Evolutionary conservation across 2,329 filamentous ascomycete species (phyloP), one percentile per base, ranked within the genome.

Genomic region (Monosporascus sp.): DNA sequence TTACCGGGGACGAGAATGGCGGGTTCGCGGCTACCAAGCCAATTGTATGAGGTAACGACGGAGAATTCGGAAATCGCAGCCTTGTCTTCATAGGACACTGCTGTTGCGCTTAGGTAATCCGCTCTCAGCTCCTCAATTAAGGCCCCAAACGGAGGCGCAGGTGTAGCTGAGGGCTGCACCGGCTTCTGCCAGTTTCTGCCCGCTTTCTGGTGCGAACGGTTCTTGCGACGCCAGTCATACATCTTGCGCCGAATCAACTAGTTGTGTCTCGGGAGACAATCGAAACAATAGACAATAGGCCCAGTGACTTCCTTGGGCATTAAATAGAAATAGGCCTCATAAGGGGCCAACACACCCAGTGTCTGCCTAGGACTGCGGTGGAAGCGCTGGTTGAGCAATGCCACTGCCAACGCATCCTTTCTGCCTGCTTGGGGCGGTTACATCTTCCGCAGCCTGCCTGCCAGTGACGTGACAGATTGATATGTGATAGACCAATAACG

Each of bases 31-130:
- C 53, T 58, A 35, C 66, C 57, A 8, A 71, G 50, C 72, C 70
- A 74, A 60, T 66, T 74, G 58, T 68, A 74, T 1, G 72, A 74
- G 0, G 69, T 59, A 2, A 73, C 54, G n/a, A 51, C 37, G 15
- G 41, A 47, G 27, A 49, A 54, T 27, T 54, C 46, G 14, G 51
- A 51, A 22, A 56, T 50, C 1, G 7, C 7, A 20, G 54, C 51
- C n/a, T 36, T 39, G 9, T 48, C 45, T 15, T 51, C 31, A 18
- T 41, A 36, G 6, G 14, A 8, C 2, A 14, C 15, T 11, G 27
- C 18, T 7, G 24, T 46, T 3, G 8, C n/a, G 8, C 25, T 14
- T 1, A 54, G 49, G 18, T 37, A 27, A 11, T 5, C 22, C 9
- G 38, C 4, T 22, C 31, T 41, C 6, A 51, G 8, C 11, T 55